Evolutionary conservation across 768 basidiomycete genomes (phyloP).

Genomic region (Antrodiella citrinella): DNA sequence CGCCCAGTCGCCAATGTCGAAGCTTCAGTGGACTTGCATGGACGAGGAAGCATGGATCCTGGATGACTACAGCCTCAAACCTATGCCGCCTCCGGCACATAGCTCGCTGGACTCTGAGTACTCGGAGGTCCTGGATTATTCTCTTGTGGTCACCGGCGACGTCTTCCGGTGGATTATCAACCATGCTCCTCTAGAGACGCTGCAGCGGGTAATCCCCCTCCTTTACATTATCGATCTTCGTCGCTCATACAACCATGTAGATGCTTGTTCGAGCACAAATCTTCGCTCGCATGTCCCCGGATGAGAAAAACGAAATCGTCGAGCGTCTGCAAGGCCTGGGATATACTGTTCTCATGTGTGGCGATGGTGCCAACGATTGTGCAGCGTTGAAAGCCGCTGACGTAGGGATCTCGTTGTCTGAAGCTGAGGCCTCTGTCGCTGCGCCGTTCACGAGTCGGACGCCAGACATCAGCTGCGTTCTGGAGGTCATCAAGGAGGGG

Average conservation of each 20-base stretch:
- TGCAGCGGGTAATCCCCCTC: conserved; percentile 66
- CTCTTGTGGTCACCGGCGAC: conserved; percentile 88
- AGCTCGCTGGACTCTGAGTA: conserved; percentile 66
- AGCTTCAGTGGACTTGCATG: conserved; percentile 85
- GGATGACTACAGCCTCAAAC: conserved; percentile 84
- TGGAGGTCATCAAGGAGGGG: conserved; percentile 96
- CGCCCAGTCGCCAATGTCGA: conserved; percentile 42
- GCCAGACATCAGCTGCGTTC: conserved; percentile 91
- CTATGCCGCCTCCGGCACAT: conserved; percentile 60
- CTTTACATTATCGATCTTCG: background rate
- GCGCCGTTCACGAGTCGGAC: conserved; percentile 94
- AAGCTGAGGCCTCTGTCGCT: conserved; percentile 97
- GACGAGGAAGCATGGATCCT: conserved; percentile 82
- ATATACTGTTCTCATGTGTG: conserved; percentile 97
- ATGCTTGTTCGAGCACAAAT: conserved; percentile 97
- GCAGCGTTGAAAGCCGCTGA: conserved; percentile 98
- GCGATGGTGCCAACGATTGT: conserved; percentile 98
- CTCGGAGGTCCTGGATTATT: conserved; percentile 77
- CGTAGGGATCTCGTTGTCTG: conserved; percentile 92
- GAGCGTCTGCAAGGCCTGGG: conserved; percentile 89
- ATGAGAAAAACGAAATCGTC: conserved; percentile 98
- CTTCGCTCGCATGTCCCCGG: conserved; percentile 98
- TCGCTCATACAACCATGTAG: conserved; percentile 30
- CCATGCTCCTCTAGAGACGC: conserved; percentile 84
- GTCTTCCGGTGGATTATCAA: conserved; percentile 99